Conservation (phyloP, 495 filamentous ascomycete genomes). For the Aspergillus kassunensis region DNA sequence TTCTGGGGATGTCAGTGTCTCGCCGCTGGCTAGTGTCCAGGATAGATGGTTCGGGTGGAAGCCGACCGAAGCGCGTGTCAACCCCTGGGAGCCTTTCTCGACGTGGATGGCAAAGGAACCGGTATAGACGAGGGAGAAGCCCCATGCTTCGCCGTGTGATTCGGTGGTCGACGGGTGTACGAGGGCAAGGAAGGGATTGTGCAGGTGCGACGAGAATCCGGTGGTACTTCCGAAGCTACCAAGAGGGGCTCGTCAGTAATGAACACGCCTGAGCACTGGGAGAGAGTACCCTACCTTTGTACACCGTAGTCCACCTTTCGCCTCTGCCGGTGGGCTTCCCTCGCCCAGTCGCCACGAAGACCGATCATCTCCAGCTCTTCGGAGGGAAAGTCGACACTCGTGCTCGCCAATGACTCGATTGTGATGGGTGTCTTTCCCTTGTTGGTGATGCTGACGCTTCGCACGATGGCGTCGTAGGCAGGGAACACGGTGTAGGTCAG, state of each 20-base stretch:
- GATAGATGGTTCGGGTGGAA: slow-evolving; percentile 49
- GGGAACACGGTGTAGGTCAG: slow-evolving; percentile 55
- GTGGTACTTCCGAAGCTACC: slow-evolving; percentile 45
- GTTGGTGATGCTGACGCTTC: slow-evolving; percentile 44
- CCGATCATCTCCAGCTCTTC: slow-evolving; percentile 53
- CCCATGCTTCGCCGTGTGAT: slow-evolving; percentile 48
- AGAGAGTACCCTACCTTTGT: too few species aligned
- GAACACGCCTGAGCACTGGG: too few species aligned
- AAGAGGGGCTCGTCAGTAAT: too few species aligned
- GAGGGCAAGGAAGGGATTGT: slow-evolving; percentile 52
- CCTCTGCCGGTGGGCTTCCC: slow-evolving; percentile 40
- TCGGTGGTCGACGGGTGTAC: slow-evolving; percentile 49
- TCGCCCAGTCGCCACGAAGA: slow-evolving; percentile 50
- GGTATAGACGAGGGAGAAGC: slow-evolving; percentile 52
- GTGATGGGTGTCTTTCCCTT: slow-evolving; percentile 42
- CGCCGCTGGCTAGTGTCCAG: slow-evolving; percentile 40
- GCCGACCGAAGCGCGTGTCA: slow-evolving; percentile 48
- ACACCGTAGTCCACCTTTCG: slow-evolving; percentile 34
- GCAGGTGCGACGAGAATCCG: slow-evolving; percentile 51
- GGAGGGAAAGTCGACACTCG: slow-evolving; percentile 50
- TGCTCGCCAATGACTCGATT: slow-evolving; percentile 46
- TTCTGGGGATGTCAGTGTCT: slow-evolving; percentile 50
- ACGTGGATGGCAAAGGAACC: slow-evolving; percentile 49
- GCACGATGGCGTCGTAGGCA: slow-evolving; percentile 46
- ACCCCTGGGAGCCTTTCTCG: slow-evolving; percentile 52